Base-by-base conservation (phyloP, 768 basidiomycete species). In the Trametes cinnabarina region DNA sequence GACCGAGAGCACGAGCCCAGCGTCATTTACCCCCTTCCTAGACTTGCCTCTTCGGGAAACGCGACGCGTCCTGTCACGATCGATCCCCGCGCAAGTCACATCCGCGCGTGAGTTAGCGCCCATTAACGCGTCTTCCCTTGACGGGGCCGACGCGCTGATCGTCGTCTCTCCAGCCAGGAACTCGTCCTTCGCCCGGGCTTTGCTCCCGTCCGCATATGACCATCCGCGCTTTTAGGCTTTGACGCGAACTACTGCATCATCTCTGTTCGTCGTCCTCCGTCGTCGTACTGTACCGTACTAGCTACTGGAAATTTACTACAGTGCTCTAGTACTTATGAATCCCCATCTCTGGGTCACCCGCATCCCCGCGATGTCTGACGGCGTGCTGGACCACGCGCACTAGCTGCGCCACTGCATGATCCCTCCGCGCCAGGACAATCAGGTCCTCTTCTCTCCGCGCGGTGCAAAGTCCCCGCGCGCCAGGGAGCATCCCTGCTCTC, bases 41-140 rank as follows among this genome's bases (percentile, higher is more conserved):
- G 28, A 40, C 25, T 20, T 58, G 34, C 57, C 58, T 48, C 9
- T 35, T 51, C 37, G 2, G 58, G 48, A 15, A 11, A 1, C 40
- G 8, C 15, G 25, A 49, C 58, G 58, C 58, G 52, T 46, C 42
- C 41, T 48, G 52, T 55, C 58, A 51, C 58, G 58, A 60, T 60
- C 58, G 19, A 10, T 17, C 53, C 48, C 58, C 58, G 8, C 35
- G 14, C 42, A 40, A n/a, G 58, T 60, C 58, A 60, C 58, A 47
- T 53, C 34, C 19, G 20, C 8, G n/a, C 11, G 15, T 30, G 11
- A 3, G 26, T 23, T 47, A 35, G 35, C 54, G 54, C 54, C 54
- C 46, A 35, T 30, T 22, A 20, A 28, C 26, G 37, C 46, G 37
- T 15, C 54, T 48, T 55, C 53, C 46, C 53, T 55, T 30, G 14